Evolutionary conservation across 352 stramenopile genomes (phyloP), one percentile per base, ranked within the genome.

Genomic region (Pythium insidiosum): DNA sequence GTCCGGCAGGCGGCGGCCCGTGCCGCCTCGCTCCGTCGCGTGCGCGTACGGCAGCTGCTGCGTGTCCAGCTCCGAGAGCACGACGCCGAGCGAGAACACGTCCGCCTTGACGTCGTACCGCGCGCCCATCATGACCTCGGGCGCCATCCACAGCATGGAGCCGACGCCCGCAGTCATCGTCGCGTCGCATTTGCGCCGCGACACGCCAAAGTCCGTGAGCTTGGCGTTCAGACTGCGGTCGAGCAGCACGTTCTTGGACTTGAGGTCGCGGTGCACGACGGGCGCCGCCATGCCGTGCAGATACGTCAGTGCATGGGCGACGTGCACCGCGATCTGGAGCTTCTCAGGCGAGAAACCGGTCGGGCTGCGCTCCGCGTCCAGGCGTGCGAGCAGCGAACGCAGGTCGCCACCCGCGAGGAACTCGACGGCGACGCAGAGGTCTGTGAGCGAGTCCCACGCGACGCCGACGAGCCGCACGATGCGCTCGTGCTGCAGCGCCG

Each of bases 1-100:
- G 12, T 54, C 47, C 1, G 42, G 13, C 9, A 50, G 41, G 0
- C n/a, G n/a, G n/a, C n/a, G n/a, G n/a, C n/a, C n/a, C n/a, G 54
- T 23, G 21, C 40, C 24, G 24, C 24, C 31, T 5, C n/a, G 23
- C n/a, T n/a, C n/a, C 12, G 22, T 23, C 2, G 39, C 21, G 19
- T 28, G 18, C 23, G 29, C 16, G 5, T 61, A 68, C 20, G 58
- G 58, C 33, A 63, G 28, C 16, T 39, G 19, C 9, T 68, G 59
- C 19, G 66, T 60, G 47, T 79, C 71, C 16, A 84, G 41, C 47
- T 80, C 71, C 2, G 65, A 67, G 2, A 84, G 47, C 43, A 84
- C 39, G n/a, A 84, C 50, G 28, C 68, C 71, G 29, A 84, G 68
- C 10, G 65, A 73, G 36, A 74, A 84, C 6, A 84, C 42, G 54